Base-by-base conservation (phyloP, 805 yeast species). In the Sugiyamaella marilandica region DNA sequence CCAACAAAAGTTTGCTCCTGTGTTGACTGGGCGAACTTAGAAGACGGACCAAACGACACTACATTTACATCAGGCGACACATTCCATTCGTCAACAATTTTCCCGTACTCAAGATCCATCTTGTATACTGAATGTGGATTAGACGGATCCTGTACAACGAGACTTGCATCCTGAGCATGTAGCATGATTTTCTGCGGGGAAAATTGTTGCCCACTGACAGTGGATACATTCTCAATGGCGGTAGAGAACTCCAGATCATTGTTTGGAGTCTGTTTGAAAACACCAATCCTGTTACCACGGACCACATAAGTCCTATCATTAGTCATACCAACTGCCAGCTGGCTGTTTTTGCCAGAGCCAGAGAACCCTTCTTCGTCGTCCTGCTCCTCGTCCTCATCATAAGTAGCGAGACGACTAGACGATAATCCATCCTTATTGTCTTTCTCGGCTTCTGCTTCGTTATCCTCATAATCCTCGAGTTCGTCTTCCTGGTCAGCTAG, bases 71-170 rank as follows among this genome's bases (percentile, higher is more conserved):
- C 77, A 24, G 73, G 74, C 19, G 65, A 62, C 18, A 85, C 74
- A 34, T 76, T 70, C 94, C 95, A 90, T 64, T 87, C 94, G 65
- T 90, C 96, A n/a, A 90, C 85, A 50, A 90, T 77, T 62, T 83
- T 74, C 11, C 96, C 97, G 53, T 81, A 76, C 63, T 80, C 85
- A 47, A 90, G 68, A 70, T 90, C 97, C 89, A 89, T 79, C 59
- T 81, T 79, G 70, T 77, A 87, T 46, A 90, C 65, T 31, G 72
- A 75, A 41, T 74, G 70, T 19, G 63, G 62, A 39, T 75, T 69
- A 2, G 67, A 63, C 1, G 74, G 71, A 62, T 80, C 82, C 61
- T 84, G 87, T 59, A 90, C 64, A 29, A 90, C 73, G 76, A 90
- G 75, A 0, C 80, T 68, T 24, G 80, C 73, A 69, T 90, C 97